phyloP scores from a whole-genome alignment of 2,329 filamentous ascomycete genomes.

The Aspergillus tubingensis region DNA sequence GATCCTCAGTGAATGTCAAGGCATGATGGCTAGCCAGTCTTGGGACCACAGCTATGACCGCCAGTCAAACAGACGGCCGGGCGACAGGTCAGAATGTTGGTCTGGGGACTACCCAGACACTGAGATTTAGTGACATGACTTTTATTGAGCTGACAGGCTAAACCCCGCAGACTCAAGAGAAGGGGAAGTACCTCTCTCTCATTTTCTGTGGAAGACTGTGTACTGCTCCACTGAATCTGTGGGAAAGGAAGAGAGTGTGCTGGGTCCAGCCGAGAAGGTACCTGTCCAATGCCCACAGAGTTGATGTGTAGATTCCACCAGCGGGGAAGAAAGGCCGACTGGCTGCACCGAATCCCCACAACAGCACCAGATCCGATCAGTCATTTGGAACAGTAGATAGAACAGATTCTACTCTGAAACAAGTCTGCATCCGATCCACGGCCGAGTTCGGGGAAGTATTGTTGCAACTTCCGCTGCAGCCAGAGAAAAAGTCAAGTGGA shows the following conservation, averaged over 20 bases:
- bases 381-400: too few relatives aligned
- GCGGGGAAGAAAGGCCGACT: neutral
- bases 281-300: neutral
- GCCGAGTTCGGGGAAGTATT: too few relatives aligned
- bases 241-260: neutral
- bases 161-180: neutral
- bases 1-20: neutral
- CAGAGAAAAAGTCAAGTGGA: too few relatives aligned
- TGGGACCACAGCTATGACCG: neutral
- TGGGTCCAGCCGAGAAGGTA: neutral
- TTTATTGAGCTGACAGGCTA: neutral
- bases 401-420: too few relatives aligned
- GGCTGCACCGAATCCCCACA: too few relatives aligned
- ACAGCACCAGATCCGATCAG: too few relatives aligned
- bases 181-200: neutral
- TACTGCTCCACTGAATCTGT: neutral
- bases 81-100: neutral
- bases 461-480: too few relatives aligned
- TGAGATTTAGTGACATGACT: neutral
- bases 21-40: neutral
- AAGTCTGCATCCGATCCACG: too few relatives aligned
- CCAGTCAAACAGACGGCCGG: too few relatives aligned
- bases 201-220: neutral
- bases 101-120: neutral
- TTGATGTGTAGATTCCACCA: neutral